Conservation (phyloP, 805 yeast species). For the Cyberlindnera galapagoensis region DNA sequence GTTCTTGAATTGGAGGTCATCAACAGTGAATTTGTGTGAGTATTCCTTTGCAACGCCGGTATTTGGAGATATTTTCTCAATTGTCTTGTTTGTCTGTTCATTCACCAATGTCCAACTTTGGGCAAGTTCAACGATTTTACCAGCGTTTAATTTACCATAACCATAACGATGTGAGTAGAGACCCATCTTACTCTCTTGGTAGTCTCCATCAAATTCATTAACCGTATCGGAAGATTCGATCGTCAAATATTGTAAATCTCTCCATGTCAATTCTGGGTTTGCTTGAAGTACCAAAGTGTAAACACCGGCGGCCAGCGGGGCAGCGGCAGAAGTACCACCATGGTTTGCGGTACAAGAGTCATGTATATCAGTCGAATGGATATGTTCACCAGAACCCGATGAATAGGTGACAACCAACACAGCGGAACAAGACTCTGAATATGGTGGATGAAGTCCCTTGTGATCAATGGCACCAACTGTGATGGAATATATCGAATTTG, state of each 20-base stretch:
- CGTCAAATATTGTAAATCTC: conserved; percentile 86
- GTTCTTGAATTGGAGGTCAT: conserved; percentile 49
- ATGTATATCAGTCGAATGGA: conserved; percentile 79
- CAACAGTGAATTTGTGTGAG: conserved; percentile 39
- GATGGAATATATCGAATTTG: conserved; percentile 89
- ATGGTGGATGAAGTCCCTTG: conserved; percentile 78
- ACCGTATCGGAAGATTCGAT: conserved; percentile 66
- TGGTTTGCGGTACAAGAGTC: conserved; percentile 65
- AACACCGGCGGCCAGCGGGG: conserved; percentile 97
- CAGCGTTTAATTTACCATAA: conserved; percentile 87
- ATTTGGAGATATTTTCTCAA: conserved; percentile 6
- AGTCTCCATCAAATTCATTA: conserved; percentile 57
- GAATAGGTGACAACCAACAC: conserved; percentile 91
- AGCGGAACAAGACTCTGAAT: conserved; percentile 91
- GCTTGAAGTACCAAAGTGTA: conserved; percentile 76
- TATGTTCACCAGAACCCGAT: conserved; percentile 84
- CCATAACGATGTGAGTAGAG: conserved; percentile 84
- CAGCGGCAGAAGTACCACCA: conserved; percentile 99
- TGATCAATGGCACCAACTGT: conserved; percentile 93
- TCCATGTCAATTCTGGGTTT: conserved; percentile 88
- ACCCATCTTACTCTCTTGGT: conserved; percentile 62
- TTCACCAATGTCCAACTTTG: conserved; percentile 76
- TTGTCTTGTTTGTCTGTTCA: conserved; percentile 72
- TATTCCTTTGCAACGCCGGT: conserved; percentile 14
- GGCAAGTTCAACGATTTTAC: conserved; percentile 64